Conservation (phyloP, 768 basidiomycete genomes). For the Peribolospora kevripleyi region DNA sequence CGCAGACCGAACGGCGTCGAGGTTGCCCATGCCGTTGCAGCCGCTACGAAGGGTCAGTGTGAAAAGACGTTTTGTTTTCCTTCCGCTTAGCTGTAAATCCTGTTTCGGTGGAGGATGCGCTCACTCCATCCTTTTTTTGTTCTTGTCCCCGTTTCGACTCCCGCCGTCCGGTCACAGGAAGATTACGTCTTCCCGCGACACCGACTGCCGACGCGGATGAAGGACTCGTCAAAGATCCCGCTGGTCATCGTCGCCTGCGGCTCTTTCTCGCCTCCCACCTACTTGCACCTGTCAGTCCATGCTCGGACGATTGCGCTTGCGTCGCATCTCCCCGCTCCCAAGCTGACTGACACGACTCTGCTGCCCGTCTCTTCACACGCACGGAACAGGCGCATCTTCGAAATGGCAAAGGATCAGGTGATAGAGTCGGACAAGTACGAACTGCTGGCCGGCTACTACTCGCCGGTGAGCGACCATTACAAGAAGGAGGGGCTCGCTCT, state of each 20-base stretch:
- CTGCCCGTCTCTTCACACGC: background rate
- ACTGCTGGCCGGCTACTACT: conserved; percentile 84
- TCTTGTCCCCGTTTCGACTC: too few species aligned
- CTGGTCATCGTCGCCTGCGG: conserved; percentile 89
- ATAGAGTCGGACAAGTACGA: conserved; percentile 76
- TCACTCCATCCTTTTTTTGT: too few species aligned
- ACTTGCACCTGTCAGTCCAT: conserved; percentile 42
- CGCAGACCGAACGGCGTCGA: too few species aligned
- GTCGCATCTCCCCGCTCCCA: background rate
- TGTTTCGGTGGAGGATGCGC: too few species aligned
- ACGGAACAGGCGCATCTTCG: conserved; percentile 57
- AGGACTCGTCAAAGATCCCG: conserved; percentile 31
- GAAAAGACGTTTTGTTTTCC: too few species aligned
- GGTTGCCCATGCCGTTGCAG: too few species aligned
- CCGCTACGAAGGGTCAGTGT: too few species aligned
- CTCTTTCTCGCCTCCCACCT: conserved; percentile 92
- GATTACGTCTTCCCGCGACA: too few species aligned
- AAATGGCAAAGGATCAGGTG: conserved; percentile 91
- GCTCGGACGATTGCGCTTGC: conserved; percentile 8
- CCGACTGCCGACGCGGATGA: too few species aligned
- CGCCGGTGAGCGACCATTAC: conserved; percentile 87
- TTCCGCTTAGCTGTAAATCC: too few species aligned
- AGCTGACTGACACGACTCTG: background rate
- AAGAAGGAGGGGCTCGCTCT: conserved; percentile 84
- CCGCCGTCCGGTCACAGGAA: too few species aligned